phyloP scores from a whole-genome alignment of 192 early-diverging fungal species.

The Pilaira anomala region DNA sequence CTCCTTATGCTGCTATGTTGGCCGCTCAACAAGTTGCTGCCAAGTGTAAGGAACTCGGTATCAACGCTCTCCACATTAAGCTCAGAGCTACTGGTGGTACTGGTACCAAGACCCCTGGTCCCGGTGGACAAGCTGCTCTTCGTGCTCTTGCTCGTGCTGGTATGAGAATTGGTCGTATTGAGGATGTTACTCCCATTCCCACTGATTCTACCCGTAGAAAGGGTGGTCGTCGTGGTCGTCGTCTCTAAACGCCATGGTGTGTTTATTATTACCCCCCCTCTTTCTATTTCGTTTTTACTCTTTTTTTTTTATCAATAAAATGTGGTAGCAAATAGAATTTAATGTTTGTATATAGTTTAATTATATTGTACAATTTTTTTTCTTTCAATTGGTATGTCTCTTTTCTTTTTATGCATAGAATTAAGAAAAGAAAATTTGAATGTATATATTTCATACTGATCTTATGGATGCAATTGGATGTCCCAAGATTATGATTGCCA shows the following conservation, averaged over 20 bases:
- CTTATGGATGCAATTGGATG: no score
- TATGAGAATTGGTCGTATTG: constrained; percentile 98
- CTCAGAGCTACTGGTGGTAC: constrained; percentile 99
- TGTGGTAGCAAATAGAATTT: not conserved
- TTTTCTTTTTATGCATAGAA: no score
- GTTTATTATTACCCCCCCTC: not conserved
- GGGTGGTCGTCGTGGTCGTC: constrained; percentile 99
- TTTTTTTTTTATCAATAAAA: not conserved
- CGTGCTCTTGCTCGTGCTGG: constrained; percentile 98
- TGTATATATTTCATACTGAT: no score
- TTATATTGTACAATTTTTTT: no score
- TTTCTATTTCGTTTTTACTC: not conserved
- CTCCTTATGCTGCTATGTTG: constrained; percentile 99
- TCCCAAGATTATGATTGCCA: no score
- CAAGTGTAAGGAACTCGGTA: constrained; percentile 98
- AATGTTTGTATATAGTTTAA: no score
- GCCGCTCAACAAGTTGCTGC: constrained; percentile 97
- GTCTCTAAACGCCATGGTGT: constrained; percentile 61
- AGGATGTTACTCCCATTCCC: constrained; percentile 98
- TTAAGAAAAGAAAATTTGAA: no score
- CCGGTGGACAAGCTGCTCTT: constrained; percentile 96
- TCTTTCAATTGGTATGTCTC: no score
- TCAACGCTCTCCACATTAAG: constrained; percentile 99
- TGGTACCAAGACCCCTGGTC: constrained; percentile 95
- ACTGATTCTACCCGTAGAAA: constrained; percentile 97